Conservation (phyloP, 2,329 filamentous ascomycete genomes). For the Cordyceps farinosa region DNA sequence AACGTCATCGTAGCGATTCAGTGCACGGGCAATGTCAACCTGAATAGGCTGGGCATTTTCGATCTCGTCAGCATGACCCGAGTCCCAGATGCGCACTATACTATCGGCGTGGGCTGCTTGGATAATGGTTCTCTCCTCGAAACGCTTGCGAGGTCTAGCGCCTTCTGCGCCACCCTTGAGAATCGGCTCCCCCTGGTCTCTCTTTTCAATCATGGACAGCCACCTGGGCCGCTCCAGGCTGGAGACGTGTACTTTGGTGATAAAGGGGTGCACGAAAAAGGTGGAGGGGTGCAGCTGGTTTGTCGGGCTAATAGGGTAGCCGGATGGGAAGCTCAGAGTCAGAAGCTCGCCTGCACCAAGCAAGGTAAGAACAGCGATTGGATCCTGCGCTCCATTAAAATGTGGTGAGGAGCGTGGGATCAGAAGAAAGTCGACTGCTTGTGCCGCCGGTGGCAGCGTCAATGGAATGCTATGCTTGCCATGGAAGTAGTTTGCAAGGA, state of each 20-base stretch:
- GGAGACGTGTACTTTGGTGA: constrained; percentile 68
- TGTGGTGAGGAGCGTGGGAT: constrained; percentile 81
- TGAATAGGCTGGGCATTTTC: constrained; percentile 81
- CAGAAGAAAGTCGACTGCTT: constrained; percentile 75
- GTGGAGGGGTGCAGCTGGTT: constrained; percentile 88
- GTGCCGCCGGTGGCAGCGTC: constrained; percentile 71
- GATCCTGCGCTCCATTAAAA: constrained; percentile 84
- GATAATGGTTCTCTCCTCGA: constrained; percentile 78
- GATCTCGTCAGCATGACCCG: constrained; percentile 86
- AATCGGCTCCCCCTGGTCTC: constrained; percentile 73
- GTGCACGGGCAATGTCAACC: constrained; percentile 77
- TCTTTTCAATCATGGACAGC: constrained; percentile 85
- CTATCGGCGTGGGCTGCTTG: constrained; percentile 88
- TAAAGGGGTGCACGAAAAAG: constrained; percentile 86
- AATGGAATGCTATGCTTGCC: constrained; percentile 71
- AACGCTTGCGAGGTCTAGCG: constrained; percentile 66
- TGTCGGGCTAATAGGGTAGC: constrained; percentile 84
- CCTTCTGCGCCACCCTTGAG: constrained; percentile 76
- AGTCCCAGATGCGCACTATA: constrained; percentile 88
- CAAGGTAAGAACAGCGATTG: constrained; percentile 76
- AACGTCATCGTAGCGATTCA: constrained; percentile 74
- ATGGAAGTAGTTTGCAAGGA: constrained; percentile 73
- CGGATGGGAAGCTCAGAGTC: constrained; percentile 87
- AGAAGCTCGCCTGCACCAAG: constrained; percentile 84
- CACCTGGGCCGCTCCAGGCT: constrained; percentile 75